Base-by-base conservation (phyloP, 176 grass and related monocot species). In the Puccinellia tenuiflora region DNA sequence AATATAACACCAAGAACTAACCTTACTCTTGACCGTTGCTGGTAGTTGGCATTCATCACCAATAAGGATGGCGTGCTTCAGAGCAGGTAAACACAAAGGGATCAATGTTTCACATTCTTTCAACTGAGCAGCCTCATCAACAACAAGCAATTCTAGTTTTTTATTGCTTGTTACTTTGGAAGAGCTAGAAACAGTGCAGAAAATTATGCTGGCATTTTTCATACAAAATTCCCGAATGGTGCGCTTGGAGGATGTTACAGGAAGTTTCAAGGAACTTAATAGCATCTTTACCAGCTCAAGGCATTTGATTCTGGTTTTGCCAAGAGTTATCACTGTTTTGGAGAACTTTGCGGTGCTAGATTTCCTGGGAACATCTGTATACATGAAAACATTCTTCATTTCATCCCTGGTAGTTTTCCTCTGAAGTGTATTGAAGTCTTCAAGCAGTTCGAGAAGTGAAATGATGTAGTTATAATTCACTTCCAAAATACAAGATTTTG, bases 71-170 rank as follows among this genome's bases (percentile, higher is more conserved):
- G 75, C 87, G 39, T 93, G 89, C 10, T 89, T 88, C 70, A 93
- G 77, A 28, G 75, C 42, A 37, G 9, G 17, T 22, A 97, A 68
- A 71, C 82, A 75, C 74, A 97, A 69, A 54, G 94, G 94, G 29
- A 97, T 86, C 31, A 93, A 75, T 64, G 88, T 85, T 85, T 97
- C 94, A 37, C 94, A 97, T 53, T 97, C 94, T 87, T 91, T 97
- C 53, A 93, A 73, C 63, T 97, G 94, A 12, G 90, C 88, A 43
- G 91, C 91, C 91, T 96, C 94, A 85, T 97, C 94, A 78, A 97
- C 79, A 59, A 93, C 86, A 20, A 97, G 77, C 69, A 93, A 61
- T 33, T 93, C 60, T 42, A 93, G 33, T 4, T 85, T 78, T 52
- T 77, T 35, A 16, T 83, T 64, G 60, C 76, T 74, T 51, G 93